Base-by-base conservation (phyloP, 2,329 filamentous ascomycete genomes). In the Anthostomella pinea region DNA sequence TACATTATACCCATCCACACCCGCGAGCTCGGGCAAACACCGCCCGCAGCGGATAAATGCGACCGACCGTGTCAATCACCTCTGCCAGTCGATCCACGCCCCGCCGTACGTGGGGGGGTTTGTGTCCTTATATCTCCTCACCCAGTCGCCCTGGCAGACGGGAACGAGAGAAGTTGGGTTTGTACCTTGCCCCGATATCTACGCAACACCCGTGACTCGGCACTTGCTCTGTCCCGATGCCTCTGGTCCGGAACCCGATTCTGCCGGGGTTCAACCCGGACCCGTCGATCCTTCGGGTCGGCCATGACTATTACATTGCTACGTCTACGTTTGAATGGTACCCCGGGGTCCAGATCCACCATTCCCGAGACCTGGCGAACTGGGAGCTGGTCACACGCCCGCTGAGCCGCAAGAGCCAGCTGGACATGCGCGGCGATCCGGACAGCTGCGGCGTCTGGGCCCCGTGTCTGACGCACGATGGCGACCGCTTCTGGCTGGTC, bases 381-480 rank as follows among this genome's bases (percentile, higher is more conserved):
- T 76, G 73, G 73, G 60, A 64, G 8, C 59, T 76, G 5, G 49
- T 64, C 8, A 60, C 54, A 0, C 69, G 72, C 1, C 73, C 73
- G 1, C 57, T 77, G 20, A 69, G 37, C 14, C 69, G 73, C 43
- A 69, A 68, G 48, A 62, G 54, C 30, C 74, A 77, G 54, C 63
- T 77, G 3, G 72, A 77, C 46, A 73, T 78, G 72, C 70, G 75
- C 11, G 73, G 74, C n/a, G 63, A 77, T 48, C 75, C 75, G 1
- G 75, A 79, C 52, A 75, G 72, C 54, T 77, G 75, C 48, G 76
- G 75, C 23, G 63, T 83, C n/a, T 83, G 78, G 76, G 78, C 79
- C 2, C 79, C 79, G 0, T 83, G 79, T 49, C 65, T 83, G 14
- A 75, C 71, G 0, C 75, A 82, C 46, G 77, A 81, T 45, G 77